phyloP scores from a whole-genome alignment of 139 green algal species.

The Picochlorum sp. region DNA sequence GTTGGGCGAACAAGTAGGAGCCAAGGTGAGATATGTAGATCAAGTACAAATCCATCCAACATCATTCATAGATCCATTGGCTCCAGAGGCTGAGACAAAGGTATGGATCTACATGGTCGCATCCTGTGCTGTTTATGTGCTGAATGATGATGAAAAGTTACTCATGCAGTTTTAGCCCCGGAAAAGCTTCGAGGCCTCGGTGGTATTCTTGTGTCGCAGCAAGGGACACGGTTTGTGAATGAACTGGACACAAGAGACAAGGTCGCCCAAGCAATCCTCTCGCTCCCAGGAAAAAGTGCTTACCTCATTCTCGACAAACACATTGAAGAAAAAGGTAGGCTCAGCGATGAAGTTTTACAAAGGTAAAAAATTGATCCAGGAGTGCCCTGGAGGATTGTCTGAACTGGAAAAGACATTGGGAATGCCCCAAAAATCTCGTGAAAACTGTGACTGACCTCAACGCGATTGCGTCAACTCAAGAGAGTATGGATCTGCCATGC shows the following conservation, averaged over 20 bases:
- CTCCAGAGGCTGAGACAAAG: conserved; percentile 31
- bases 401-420: conserved; percentile 23
- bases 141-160: background rate
- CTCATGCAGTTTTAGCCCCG: conserved; percentile 48
- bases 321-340: conserved; percentile 34
- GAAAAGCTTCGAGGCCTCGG: conserved; percentile 69
- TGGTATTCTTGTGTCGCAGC: conserved; percentile 47
- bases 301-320: conserved; percentile 44
- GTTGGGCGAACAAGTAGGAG: conserved; percentile 15
- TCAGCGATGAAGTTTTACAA: conserved; percentile 52
- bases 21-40: conserved; percentile 41
- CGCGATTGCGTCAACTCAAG: conserved; percentile 6
- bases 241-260: conserved; percentile 59
- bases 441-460: conserved; percentile 42
- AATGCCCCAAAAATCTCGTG: conserved; percentile 19
- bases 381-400: conserved; percentile 31
- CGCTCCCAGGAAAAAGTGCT: conserved; percentile 10
- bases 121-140: background rate
- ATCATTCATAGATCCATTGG: conserved; percentile 55
- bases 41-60: conserved; percentile 72
- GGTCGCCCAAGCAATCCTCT: conserved; percentile 41
- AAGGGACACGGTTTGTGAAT: conserved; percentile 60
- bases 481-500: conserved; percentile 34
- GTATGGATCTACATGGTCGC: background rate
- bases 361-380: conserved; percentile 42